Evolutionary conservation across 345 rosid species (phyloP).

Genomic region (Psidium friedrichsthalianum): DNA sequence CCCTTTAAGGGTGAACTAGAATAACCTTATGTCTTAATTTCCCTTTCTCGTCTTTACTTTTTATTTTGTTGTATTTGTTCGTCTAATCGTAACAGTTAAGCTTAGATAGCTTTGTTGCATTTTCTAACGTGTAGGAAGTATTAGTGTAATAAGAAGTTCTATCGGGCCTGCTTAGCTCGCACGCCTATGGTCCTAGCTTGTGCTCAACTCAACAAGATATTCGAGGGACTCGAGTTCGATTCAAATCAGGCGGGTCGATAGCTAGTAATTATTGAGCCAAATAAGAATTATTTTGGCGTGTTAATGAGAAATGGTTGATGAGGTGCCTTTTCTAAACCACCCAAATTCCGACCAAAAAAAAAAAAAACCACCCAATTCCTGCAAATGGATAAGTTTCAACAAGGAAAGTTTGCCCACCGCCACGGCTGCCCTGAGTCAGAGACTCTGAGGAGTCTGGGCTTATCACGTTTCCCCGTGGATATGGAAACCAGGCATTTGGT

Average conservation of each 20-base stretch:
- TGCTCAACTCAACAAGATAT: neutral
- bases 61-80: too few species aligned
- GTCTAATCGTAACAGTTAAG: too few species aligned
- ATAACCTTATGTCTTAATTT: too few species aligned
- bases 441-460: neutral
- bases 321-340: neutral
- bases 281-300: neutral
- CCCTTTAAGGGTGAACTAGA: too few species aligned
- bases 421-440: neutral
- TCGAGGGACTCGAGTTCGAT: neutral
- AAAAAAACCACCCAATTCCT: too few species aligned
- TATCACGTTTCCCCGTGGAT: neutral
- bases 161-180: neutral
- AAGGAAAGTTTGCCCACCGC: neutral
- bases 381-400: neutral
- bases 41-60: too few species aligned
- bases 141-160: neutral
- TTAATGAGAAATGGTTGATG: neutral
- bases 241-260: neutral
- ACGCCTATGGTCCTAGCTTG: neutral
- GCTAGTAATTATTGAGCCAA: neutral
- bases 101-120: neutral
- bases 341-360: too few species aligned
- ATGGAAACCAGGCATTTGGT: neutral
- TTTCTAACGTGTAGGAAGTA: neutral